Evolutionary conservation across 2,329 filamentous ascomycete genomes (phyloP).

Genomic region (Aspergillus sp.): DNA sequence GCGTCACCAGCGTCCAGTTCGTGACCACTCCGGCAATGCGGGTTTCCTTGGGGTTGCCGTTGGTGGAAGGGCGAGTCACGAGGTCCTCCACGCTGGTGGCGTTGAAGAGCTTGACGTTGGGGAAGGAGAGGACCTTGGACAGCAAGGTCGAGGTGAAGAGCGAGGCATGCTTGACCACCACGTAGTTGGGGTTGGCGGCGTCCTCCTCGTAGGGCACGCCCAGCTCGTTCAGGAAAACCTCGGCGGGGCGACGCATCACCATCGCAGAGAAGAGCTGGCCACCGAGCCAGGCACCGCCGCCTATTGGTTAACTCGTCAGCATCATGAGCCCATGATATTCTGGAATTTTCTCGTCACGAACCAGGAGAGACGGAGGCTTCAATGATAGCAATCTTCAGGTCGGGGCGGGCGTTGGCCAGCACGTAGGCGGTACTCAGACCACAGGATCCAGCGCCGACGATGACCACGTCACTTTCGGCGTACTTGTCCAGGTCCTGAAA

Average conservation of each 20-base stretch:
- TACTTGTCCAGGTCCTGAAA: constrained; percentile 85
- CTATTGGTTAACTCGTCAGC: constrained; percentile 35
- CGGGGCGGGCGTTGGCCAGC: constrained; percentile 77
- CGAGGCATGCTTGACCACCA: constrained; percentile 91
- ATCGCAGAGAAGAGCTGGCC: constrained; percentile 94
- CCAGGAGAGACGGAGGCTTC: constrained; percentile 81
- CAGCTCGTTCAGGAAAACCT: constrained; percentile 77
- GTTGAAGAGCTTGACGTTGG: constrained; percentile 96
- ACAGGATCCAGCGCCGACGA: constrained; percentile 86
- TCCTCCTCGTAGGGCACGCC: constrained; percentile 87
- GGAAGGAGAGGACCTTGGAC: constrained; percentile 77
- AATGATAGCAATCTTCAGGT: constrained; percentile 87
- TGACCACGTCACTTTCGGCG: constrained; percentile 91
- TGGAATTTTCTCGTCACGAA: constrained; percentile 20
- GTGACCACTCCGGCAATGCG: constrained; percentile 87
- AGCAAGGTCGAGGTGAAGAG: constrained; percentile 88
- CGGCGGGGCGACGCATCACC: constrained; percentile 91
- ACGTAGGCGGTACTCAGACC: constrained; percentile 83
- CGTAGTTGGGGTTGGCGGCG: constrained; percentile 79
- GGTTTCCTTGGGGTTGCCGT: constrained; percentile 52
- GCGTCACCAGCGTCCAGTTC: constrained; percentile 90
- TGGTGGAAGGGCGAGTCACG: constrained; percentile 69
- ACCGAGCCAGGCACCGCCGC: constrained; percentile 88
- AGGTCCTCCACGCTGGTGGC: constrained; percentile 89
- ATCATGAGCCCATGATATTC: not conserved